Percentiles rank a stretch among this genome's conserved stretches.
Conservation (phyloP, 2,329 filamentous ascomycete species). For the Fusarium fujikuroi region DNA sequence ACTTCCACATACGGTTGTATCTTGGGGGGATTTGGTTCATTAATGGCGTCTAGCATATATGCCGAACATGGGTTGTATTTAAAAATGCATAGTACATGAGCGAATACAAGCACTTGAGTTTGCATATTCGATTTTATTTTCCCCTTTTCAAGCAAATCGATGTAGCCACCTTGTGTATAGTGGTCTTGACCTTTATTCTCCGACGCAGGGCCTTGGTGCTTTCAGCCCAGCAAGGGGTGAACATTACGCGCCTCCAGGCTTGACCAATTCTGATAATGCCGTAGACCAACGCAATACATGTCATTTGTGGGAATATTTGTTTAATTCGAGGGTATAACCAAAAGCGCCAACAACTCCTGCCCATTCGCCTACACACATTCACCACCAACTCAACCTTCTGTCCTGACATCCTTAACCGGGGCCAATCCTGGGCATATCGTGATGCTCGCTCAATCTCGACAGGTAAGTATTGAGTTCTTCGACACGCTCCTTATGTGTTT, state of each 20-base stretch:
- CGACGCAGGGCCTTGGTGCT: not conserved
- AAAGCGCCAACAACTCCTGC: conserved; percentile 42
- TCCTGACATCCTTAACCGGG: conserved; percentile 58
- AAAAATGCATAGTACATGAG: conserved; percentile 38
- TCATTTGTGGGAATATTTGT: not conserved
- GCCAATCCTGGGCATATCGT: conserved; percentile 87
- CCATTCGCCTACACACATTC: not conserved
- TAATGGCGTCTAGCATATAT: conserved; percentile 38
- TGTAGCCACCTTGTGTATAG: not conserved
- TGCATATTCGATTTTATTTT: not conserved
- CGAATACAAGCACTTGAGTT: conserved; percentile 29
- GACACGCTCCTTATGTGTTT: conserved; percentile 96
- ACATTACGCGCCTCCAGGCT: not conserved
- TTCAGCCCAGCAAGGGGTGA: not conserved
- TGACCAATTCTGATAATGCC: not conserved
- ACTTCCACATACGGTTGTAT: conserved; percentile 25
- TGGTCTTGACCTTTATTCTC: not conserved
- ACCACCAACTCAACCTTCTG: not conserved
- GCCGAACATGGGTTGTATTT: conserved; percentile 26
- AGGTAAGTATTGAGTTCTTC: conserved; percentile 96
- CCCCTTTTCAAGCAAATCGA: not conserved
- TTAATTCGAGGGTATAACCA: conserved; percentile 40
- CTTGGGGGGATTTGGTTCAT: conserved; percentile 28
- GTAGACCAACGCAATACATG: not conserved
- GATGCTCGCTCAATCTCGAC: conserved; percentile 92